Conservation (phyloP, 305 asterid genomes). For the Coffea humblotiana region DNA sequence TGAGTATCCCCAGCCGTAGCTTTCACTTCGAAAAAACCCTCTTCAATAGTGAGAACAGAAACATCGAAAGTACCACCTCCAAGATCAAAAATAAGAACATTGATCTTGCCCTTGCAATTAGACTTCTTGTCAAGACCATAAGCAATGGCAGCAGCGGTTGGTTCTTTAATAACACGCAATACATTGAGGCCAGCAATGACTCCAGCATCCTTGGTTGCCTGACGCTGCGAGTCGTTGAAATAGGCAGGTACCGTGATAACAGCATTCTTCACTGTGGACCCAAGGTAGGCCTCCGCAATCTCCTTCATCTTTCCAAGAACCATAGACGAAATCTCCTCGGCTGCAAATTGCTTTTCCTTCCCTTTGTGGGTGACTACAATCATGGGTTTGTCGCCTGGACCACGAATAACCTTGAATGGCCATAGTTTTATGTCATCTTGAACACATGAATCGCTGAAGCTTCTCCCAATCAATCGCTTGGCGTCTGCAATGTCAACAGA, state of each 20-base stretch:
- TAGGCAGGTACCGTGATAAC: too few species aligned
- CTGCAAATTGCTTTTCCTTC: conserved; percentile 7
- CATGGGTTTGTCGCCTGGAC: too few species aligned
- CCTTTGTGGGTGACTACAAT: not conserved
- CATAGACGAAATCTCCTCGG: conserved; percentile 24
- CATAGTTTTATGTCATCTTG: conserved; percentile 22
- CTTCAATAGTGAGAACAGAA: conserved; percentile 4
- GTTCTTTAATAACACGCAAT: conserved; percentile 25
- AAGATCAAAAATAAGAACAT: too few species aligned
- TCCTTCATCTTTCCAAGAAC: conserved; percentile 22
- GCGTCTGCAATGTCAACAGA: conserved; percentile 4
- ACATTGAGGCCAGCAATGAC: too few species aligned
- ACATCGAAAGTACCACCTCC: not conserved
- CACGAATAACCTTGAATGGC: conserved; percentile 14
- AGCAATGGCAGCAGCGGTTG: conserved; percentile 30
- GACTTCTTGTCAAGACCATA: too few species aligned
- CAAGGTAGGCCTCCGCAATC: conserved; percentile 21
- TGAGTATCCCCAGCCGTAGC: conserved; percentile 25
- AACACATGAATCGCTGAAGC: conserved; percentile 13
- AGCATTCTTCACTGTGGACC: conserved; percentile 7
- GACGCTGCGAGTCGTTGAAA: too few species aligned
- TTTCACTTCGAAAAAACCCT: conserved; percentile 25
- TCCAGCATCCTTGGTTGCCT: too few species aligned
- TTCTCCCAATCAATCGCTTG: conserved; percentile 27
- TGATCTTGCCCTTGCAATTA: too few species aligned